Conservation (phyloP, 148 eudicot species). For the Spergularia bocconei region DNA sequence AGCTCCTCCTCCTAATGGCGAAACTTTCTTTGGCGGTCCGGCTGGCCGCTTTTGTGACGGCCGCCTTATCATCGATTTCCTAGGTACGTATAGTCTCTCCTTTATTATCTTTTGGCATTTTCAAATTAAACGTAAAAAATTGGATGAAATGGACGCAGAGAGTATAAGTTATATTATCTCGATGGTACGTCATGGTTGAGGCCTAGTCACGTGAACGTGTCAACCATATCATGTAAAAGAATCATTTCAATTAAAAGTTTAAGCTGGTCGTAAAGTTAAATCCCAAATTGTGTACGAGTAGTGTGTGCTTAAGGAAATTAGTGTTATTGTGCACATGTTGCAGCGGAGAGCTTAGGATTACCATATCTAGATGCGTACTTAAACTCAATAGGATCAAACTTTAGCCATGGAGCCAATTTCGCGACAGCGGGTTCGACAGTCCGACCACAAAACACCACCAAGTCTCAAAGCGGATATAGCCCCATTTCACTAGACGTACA, state of each 20-base stretch:
- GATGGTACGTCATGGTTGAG: no score
- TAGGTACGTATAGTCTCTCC: constrained; percentile 39
- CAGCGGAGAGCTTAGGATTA: constrained; percentile 41
- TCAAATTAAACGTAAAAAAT: no score
- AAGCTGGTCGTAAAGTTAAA: no score
- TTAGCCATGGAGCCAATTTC: constrained; percentile 47
- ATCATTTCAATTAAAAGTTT: no score
- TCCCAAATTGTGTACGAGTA: no score
- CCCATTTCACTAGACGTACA: constrained; percentile 41
- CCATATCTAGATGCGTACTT: constrained; percentile 39
- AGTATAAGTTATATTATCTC: no score
- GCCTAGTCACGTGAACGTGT: no score
- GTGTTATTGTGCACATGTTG: background rate
- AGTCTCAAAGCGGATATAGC: constrained; percentile 33
- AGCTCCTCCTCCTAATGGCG: constrained; percentile 58
- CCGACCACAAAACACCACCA: constrained; percentile 35
- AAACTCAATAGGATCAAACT: constrained; percentile 40
- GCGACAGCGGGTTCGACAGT: constrained; percentile 46
- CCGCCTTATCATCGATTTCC: constrained; percentile 69
- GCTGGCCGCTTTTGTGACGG: constrained; percentile 74
- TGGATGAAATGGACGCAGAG: no score
- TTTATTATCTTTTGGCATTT: background rate
- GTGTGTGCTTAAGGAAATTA: background rate
- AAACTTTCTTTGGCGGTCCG: constrained; percentile 60
- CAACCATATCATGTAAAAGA: no score